Percentiles rank a stretch among this genome's conserved stretches.
Evolutionary conservation across 495 filamentous ascomycete genomes (phyloP).

Genomic region (Trypethelium eluteriae): DNA sequence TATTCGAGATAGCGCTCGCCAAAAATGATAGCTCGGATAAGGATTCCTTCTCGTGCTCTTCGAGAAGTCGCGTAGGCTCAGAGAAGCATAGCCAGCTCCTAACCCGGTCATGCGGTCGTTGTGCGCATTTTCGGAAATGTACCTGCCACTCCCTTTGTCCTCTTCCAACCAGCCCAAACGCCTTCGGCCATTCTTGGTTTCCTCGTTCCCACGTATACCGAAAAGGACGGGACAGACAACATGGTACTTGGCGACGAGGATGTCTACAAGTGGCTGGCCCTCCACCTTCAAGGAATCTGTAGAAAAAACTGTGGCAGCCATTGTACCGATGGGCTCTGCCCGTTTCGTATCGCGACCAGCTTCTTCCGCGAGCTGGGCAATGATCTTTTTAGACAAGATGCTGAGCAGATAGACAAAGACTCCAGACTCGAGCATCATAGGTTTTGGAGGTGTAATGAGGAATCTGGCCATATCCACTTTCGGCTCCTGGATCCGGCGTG

Average conservation of each 20-base stretch:
- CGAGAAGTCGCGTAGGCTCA: slow-evolving; percentile 73
- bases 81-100: slow-evolving; percentile 71
- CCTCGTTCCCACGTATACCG: slow-evolving; percentile 70
- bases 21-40: slow-evolving; percentile 72
- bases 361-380: slow-evolving; percentile 70
- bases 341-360: slow-evolving; percentile 58
- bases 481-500: slow-evolving; percentile 43
- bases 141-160: slow-evolving; percentile 43
- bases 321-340: slow-evolving; percentile 76
- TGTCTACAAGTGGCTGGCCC: slow-evolving; percentile 63
- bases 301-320: slow-evolving; percentile 67
- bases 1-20: slow-evolving; percentile 64
- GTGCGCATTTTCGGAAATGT: slow-evolving; percentile 59
- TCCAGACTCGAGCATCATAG: slow-evolving; percentile 44
- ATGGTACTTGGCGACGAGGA: slow-evolving; percentile 80
- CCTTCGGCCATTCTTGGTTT: slow-evolving; percentile 56
- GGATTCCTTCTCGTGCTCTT: slow-evolving; percentile 61
- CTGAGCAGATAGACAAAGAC: slow-evolving; percentile 78
- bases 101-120: slow-evolving; percentile 76
- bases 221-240: slow-evolving; percentile 77
- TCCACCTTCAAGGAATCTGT: slow-evolving; percentile 58
- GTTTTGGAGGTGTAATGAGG: slow-evolving; percentile 40
- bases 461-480: slow-evolving; percentile 61
- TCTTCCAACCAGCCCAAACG: slow-evolving; percentile 69
- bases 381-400: slow-evolving; percentile 67